These are phyloP conservation scores for Tephrocybe rancida DNA, from an alignment of 768 basidiomycete species.

Conservation along the genomic window DNA sequence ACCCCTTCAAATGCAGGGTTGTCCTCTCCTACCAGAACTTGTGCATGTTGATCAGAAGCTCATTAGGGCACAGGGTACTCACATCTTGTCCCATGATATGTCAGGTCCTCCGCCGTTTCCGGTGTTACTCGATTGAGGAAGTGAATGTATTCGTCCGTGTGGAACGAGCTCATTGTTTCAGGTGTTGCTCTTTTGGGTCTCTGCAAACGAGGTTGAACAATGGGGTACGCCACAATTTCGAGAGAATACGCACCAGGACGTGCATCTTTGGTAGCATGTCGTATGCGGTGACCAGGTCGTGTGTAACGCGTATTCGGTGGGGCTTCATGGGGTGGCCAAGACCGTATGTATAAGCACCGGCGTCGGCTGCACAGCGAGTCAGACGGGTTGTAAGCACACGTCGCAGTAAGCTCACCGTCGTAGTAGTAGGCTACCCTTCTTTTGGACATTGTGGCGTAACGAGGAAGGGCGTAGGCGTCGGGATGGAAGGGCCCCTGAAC, in stretches of 20 bases:
- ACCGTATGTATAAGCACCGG: constrained; percentile 78
- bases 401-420: constrained; percentile 46
- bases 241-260: constrained; percentile 54
- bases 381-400: not conserved
- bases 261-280: constrained; percentile 94
- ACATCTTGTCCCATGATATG: constrained; percentile 87
- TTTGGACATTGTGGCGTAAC: constrained; percentile 55
- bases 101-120: constrained; percentile 87
- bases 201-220: constrained; percentile 36
- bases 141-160: constrained; percentile 97
- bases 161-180: constrained; percentile 86
- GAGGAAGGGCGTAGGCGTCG: not conserved
- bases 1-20: constrained; percentile 96
- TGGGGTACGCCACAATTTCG: not conserved
- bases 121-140: constrained; percentile 88
- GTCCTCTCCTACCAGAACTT: constrained; percentile 80
- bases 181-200: constrained; percentile 71
- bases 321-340: constrained; percentile 96
- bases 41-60: constrained; percentile 1
- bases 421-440: constrained; percentile 82
- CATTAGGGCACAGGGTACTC: not conserved
- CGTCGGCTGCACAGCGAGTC: constrained; percentile 52
- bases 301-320: constrained; percentile 91
- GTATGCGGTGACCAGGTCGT: constrained; percentile 89
- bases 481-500: constrained; percentile 9